Percentiles rank a stretch among this genome's conserved stretches.
Conservation (phyloP, 805 yeast species). For the Crinitomyces ghanaensis region DNA sequence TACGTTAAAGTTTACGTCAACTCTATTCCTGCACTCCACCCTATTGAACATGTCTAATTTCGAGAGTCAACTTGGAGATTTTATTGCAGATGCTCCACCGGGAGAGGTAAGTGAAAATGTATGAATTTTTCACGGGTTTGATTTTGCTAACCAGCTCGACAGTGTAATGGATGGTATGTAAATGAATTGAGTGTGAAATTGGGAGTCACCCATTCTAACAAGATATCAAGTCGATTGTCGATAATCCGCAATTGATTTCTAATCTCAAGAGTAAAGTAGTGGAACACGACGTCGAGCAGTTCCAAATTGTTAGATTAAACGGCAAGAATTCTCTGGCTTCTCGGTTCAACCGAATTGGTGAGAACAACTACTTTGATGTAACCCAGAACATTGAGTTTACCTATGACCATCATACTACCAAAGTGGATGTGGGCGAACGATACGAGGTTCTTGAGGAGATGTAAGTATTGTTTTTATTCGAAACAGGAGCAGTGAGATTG, state of each 20-base stretch:
- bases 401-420: slow-evolving; percentile 18
- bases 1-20: no score
- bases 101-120: slow-evolving; percentile 33
- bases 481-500: neutral
- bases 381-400: slow-evolving; percentile 19
- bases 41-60: no score
- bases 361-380: slow-evolving; percentile 43
- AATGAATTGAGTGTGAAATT: neutral
- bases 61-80: no score
- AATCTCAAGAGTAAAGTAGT: slow-evolving; percentile 27
- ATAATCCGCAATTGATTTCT: slow-evolving; percentile 26
- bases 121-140: no score
- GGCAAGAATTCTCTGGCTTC: slow-evolving; percentile 31
- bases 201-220: slow-evolving; percentile 2
- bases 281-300: slow-evolving; percentile 32
- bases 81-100: slow-evolving; percentile 43
- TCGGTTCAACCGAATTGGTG: slow-evolving; percentile 35
- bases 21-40: no score
- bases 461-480: neutral
- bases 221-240: slow-evolving; percentile 36
- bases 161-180: slow-evolving; percentile 28
- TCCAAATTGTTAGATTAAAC: slow-evolving; percentile 25
- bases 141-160: slow-evolving; percentile 10
- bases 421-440: slow-evolving; percentile 5
- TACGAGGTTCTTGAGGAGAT: neutral